Evolutionary conservation across 176 grass and related monocot species (phyloP).

Genomic region (Carex cristatella): DNA sequence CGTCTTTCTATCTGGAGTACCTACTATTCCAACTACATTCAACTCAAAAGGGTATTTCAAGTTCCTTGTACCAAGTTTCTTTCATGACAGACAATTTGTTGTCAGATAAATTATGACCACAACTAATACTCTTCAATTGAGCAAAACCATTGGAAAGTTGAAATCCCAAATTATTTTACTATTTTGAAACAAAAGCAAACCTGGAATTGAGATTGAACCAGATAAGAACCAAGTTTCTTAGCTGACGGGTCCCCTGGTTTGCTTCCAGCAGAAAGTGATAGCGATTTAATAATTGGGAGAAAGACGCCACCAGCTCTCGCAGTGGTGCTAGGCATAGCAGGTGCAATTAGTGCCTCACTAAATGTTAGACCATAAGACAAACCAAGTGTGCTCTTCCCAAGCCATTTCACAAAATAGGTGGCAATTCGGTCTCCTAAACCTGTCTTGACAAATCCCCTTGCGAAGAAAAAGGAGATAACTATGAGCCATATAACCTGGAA

Average conservation of each 20-base stretch:
- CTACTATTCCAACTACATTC: background rate
- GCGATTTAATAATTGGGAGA: constrained; percentile 77
- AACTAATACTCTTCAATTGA: background rate
- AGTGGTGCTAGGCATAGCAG: constrained; percentile 95
- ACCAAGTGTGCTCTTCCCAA: constrained; percentile 71
- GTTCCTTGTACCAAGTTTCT: background rate
- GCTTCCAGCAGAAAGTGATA: constrained; percentile 76
- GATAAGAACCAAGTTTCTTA: constrained; percentile 68
- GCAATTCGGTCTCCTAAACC: constrained; percentile 89
- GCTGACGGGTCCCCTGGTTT: constrained; percentile 62
- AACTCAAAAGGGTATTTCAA: background rate
- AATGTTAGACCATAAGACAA: constrained; percentile 82
- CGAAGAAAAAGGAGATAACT: constrained; percentile 98
- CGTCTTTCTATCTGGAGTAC: background rate
- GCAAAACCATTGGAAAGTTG: background rate
- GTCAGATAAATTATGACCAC: background rate
- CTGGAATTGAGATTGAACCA: constrained; percentile 89
- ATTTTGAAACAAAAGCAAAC: constrained; percentile 21
- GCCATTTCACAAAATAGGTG: constrained; percentile 87
- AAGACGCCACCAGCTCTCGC: constrained; percentile 90
- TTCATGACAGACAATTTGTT: background rate
- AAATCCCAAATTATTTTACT: background rate
- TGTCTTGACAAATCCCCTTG: constrained; percentile 89
- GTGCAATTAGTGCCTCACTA: constrained; percentile 84
- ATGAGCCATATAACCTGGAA: constrained; percentile 81